Percentiles rank a stretch among this genome's conserved stretches.
phyloP scores from a whole-genome alignment of 805 yeast species.

The Ogataea henricii region DNA sequence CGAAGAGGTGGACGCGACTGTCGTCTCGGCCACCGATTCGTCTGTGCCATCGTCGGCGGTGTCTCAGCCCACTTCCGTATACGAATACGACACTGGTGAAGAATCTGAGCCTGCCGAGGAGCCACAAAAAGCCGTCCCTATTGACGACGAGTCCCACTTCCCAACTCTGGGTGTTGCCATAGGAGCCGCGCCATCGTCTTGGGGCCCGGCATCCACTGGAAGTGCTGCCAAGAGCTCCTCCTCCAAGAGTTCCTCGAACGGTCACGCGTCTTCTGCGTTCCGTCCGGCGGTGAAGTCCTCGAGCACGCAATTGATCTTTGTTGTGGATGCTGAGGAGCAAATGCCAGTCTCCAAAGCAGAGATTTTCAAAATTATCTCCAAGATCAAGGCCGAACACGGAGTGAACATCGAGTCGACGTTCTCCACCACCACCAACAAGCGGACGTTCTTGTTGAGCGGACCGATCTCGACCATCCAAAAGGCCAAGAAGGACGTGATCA shows the following conservation, averaged over 20 bases:
- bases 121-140: slow-evolving; percentile 36
- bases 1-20: slow-evolving; percentile 18
- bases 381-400: slow-evolving; percentile 58
- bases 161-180: slow-evolving; percentile 64
- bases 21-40: slow-evolving; percentile 19
- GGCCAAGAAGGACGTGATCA: slow-evolving; percentile 76
- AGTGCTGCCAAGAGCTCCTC: slow-evolving; percentile 22
- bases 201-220: slow-evolving; percentile 43
- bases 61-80: slow-evolving; percentile 20
- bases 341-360: slow-evolving; percentile 63
- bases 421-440: slow-evolving; percentile 69
- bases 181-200: slow-evolving; percentile 36
- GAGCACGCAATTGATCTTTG: slow-evolving; percentile 75
- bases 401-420: slow-evolving; percentile 83
- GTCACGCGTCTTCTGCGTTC: slow-evolving; percentile 17
- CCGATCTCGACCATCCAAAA: slow-evolving; percentile 59
- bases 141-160: slow-evolving; percentile 54
- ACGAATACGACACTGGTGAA: slow-evolving; percentile 13
- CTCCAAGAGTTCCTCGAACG: slow-evolving; percentile 14
- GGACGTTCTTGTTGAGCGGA: slow-evolving; percentile 85
- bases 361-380: slow-evolving; percentile 63
- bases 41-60: slow-evolving; percentile 20
- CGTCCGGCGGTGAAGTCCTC: slow-evolving; percentile 53
- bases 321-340: slow-evolving; percentile 70
- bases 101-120: slow-evolving; percentile 14